Base-by-base conservation (phyloP, 345 rosid species). In the Noccaea caerulescens region DNA sequence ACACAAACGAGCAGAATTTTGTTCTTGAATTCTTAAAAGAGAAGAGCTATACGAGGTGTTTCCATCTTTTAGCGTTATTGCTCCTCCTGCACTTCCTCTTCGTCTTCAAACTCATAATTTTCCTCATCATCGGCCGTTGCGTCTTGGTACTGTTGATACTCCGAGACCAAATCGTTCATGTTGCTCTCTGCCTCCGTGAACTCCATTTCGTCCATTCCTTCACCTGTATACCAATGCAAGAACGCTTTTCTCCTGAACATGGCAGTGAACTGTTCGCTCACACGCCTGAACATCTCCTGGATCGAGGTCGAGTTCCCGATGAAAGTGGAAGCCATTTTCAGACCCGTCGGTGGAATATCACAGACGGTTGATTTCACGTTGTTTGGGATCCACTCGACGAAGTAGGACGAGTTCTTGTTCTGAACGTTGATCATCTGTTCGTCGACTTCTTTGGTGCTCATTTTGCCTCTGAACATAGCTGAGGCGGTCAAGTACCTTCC, bases 121-220 rank as follows among this genome's bases (percentile, higher is more conserved):
- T 82, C 93, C 27, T 88, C 93, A 43, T 87, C 93, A 12, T 85
- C 93, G 11, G 93, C 90, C 0, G 93, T 87, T 3, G 93, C 93
- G 38, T 87, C 93, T 66, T 87, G 93, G 67, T 87, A 87, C 57
- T 87, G 93, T 51, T 87, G 93, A 69, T 87, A 87, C 75, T 87
- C 93, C 0, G 93, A 84, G 7, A 87, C 93, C 61, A 87, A 80
- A 82, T 85, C 92, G 7, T 87, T 87, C 92, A 87, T 87, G 81
- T 87, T 87, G 63, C 92, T 87, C 72, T 88, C 90, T 10, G 90
- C 93, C 63, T 88, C 95, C 3, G 95, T 88, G 57, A 86, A 86
- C 79, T 88, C 95, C 95, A 88, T 88, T 77, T 88, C 95, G 16
- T 88, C 95, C 95, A 86, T 88, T 12, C 95, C 95, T 61, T 88